phyloP scores from a whole-genome alignment of 2,329 filamentous ascomycete species.

The Atkinsonella hypoxylon region DNA sequence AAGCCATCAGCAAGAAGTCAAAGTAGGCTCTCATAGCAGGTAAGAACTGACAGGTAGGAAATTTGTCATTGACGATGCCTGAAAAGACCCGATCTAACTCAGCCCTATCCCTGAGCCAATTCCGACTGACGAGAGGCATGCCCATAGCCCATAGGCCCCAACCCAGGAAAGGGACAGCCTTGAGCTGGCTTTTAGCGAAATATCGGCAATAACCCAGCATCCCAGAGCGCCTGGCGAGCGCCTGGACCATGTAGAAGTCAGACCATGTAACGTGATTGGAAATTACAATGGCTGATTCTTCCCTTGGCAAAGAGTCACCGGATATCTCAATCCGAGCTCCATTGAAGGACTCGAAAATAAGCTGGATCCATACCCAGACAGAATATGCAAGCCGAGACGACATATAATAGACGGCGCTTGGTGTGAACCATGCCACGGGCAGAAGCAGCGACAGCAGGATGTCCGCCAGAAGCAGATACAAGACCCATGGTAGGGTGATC shows the following conservation, averaged over 20 bases:
- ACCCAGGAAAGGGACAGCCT: constrained; percentile 46
- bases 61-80: constrained; percentile 36
- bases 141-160: constrained; percentile 55
- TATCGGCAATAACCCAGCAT: constrained; percentile 52
- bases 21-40: not conserved
- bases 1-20: not conserved
- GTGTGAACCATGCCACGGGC: constrained; percentile 33
- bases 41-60: constrained; percentile 43
- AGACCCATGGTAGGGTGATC: constrained; percentile 38
- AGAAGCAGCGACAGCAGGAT: constrained; percentile 36
- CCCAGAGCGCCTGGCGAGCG: constrained; percentile 36
- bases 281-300: constrained; percentile 49
- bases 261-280: constrained; percentile 49
- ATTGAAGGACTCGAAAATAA: constrained; percentile 42
- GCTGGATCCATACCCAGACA: constrained; percentile 46
- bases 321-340: constrained; percentile 40
- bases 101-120: constrained; percentile 43
- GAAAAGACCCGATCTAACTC: constrained; percentile 47
- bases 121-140: constrained; percentile 49
- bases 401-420: constrained; percentile 37
- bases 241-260: constrained; percentile 54
- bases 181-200: constrained; percentile 49
- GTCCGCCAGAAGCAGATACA: constrained; percentile 39
- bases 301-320: constrained; percentile 35
- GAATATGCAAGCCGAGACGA: constrained; percentile 42